Conservation (phyloP, 2,329 filamentous ascomycete genomes). For the Grosmannia huntii region DNA sequence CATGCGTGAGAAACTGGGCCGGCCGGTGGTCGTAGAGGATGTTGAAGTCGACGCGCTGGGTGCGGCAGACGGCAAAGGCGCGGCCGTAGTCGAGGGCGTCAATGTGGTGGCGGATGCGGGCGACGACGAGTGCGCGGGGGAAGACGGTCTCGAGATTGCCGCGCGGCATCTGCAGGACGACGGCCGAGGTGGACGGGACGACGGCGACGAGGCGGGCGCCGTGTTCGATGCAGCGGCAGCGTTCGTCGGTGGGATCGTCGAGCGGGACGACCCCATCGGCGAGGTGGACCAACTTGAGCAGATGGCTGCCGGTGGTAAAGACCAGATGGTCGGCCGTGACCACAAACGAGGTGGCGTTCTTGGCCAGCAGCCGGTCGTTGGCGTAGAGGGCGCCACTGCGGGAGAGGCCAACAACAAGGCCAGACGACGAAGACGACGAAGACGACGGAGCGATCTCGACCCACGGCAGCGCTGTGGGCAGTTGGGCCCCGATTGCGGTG, state of each 20-base stretch:
- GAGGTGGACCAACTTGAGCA: slow-evolving; percentile 89
- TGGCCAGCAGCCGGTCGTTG: slow-evolving; percentile 58
- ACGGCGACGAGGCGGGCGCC: slow-evolving; percentile 78
- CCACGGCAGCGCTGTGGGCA: slow-evolving; percentile 38
- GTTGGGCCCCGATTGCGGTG: slow-evolving; percentile 24
- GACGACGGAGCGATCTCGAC: slow-evolving; percentile 25
- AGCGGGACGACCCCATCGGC: slow-evolving; percentile 56
- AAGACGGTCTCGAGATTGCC: slow-evolving; percentile 94
- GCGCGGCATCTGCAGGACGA: slow-evolving; percentile 88
- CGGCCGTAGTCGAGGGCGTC: slow-evolving; percentile 67
- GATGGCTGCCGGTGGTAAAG: slow-evolving; percentile 82
- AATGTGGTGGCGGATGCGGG: slow-evolving; percentile 73
- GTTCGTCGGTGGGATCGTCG: slow-evolving; percentile 82
- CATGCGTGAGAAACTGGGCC: slow-evolving; percentile 65
- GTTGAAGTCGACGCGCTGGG: slow-evolving; percentile 94
- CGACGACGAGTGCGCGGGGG: slow-evolving; percentile 81
- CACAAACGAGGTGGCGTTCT: slow-evolving; percentile 86
- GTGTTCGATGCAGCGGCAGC: slow-evolving; percentile 83
- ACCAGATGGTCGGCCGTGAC: slow-evolving; percentile 73
- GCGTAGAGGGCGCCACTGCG: slow-evolving; percentile 67
- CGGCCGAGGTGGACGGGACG: slow-evolving; percentile 73
- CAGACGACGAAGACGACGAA: slow-evolving; percentile 15
- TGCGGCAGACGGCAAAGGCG: slow-evolving; percentile 80
- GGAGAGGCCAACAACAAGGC: slow-evolving; percentile 50
- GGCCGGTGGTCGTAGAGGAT: slow-evolving; percentile 91